phyloP scores from a whole-genome alignment of 164 flowering plant species.

The Aristolochia fimbriata region DNA sequence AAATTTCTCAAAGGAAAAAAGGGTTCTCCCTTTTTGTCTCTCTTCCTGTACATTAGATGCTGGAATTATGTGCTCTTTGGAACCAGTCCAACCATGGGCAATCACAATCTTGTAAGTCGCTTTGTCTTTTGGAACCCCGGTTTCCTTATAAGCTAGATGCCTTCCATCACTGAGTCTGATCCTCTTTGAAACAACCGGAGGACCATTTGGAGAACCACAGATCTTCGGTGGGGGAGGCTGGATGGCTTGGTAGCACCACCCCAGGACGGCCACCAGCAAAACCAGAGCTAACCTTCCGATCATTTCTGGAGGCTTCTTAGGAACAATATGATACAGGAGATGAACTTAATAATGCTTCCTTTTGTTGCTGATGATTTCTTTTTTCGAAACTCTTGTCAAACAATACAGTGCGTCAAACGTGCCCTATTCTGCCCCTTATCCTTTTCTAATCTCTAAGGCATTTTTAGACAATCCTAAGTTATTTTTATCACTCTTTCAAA shows the following conservation, averaged over 20 bases:
- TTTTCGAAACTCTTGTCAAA: too few relatives aligned
- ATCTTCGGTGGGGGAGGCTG: slow-evolving; percentile 51
- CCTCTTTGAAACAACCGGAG: slow-evolving; percentile 53
- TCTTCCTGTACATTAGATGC: slow-evolving; percentile 8
- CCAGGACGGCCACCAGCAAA: slow-evolving; percentile 30
- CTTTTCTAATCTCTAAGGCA: too few relatives aligned
- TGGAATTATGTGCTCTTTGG: slow-evolving; percentile 6
- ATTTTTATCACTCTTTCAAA: too few relatives aligned
- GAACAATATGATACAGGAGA: too few relatives aligned
- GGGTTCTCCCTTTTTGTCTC: not conserved
- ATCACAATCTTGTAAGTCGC: slow-evolving; percentile 48
- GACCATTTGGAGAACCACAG: slow-evolving; percentile 58
- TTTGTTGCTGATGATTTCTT: too few relatives aligned
- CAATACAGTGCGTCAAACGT: too few relatives aligned
- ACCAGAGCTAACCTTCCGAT: slow-evolving; percentile 6
- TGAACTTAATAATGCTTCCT: too few relatives aligned
- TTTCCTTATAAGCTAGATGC: slow-evolving; percentile 63
- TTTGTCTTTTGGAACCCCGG: slow-evolving; percentile 45
- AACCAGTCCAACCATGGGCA: slow-evolving; percentile 42
- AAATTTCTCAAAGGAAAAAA: not conserved
- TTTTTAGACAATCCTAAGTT: too few relatives aligned
- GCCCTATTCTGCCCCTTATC: too few relatives aligned
- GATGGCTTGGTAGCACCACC: slow-evolving; percentile 45
- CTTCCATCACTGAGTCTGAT: slow-evolving; percentile 72
- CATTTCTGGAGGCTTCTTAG: too few relatives aligned